Evolutionary conservation across 2,329 filamentous ascomycete species (phyloP).

Genomic region (Pseudogymnoascus sp.): DNA sequence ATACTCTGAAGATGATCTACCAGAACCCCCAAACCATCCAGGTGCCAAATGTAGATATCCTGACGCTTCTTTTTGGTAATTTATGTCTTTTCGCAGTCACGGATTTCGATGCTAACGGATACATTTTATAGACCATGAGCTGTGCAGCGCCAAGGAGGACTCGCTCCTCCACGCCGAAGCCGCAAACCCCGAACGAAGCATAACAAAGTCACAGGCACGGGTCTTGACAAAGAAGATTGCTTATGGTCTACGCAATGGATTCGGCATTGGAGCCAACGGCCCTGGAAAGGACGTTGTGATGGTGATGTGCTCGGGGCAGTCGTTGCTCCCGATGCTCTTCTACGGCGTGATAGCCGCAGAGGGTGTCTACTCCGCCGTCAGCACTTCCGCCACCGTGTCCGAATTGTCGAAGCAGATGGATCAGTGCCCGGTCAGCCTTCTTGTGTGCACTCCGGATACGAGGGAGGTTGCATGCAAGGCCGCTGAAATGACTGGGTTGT

Average conservation of each 20-base stretch:
- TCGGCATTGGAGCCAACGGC: constrained; percentile 43
- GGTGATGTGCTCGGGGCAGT: constrained; percentile 48
- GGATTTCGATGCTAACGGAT: not conserved
- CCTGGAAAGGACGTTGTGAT: constrained; percentile 47
- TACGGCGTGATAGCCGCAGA: constrained; percentile 71
- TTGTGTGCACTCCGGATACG: constrained; percentile 57
- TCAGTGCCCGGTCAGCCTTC: constrained; percentile 59
- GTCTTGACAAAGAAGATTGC: constrained; percentile 45
- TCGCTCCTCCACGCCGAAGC: constrained; percentile 51
- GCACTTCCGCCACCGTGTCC: constrained; percentile 59
- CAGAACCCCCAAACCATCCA: constrained; percentile 11
- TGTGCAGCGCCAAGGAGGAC: constrained; percentile 35
- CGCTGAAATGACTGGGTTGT: constrained; percentile 49
- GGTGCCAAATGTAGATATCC: constrained; percentile 15
- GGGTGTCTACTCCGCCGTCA: constrained; percentile 70
- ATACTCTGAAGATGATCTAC: constrained; percentile 14
- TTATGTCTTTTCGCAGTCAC: not conserved
- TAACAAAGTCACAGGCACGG: constrained; percentile 46
- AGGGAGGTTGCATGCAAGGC: constrained; percentile 49
- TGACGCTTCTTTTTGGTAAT: constrained; percentile 16
- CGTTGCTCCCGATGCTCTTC: constrained; percentile 55
- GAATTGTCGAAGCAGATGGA: constrained; percentile 70
- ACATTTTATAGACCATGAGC: constrained; percentile 30
- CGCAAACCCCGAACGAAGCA: constrained; percentile 41
- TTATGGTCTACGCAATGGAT: constrained; percentile 46